A percentile compares a stretch with the other conserved stretches of the same genome.
Evolutionary conservation across 345 rosid species (phyloP).

Genomic region (Eutrema yunnanense): DNA sequence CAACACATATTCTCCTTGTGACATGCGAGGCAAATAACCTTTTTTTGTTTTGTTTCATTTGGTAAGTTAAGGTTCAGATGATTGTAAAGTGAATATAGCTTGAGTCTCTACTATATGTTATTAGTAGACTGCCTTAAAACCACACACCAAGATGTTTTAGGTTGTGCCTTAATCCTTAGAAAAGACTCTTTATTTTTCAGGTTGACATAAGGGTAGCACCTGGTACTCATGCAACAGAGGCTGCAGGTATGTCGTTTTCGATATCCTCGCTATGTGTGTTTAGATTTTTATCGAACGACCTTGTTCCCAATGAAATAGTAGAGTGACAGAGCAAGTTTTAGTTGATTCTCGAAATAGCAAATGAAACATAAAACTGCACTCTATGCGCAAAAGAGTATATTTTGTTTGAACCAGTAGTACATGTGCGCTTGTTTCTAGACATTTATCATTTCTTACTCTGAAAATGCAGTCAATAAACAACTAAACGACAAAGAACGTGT

Average conservation of each 20-base stretch:
- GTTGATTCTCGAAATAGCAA: neutral
- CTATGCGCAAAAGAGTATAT: neutral
- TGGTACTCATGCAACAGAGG: constrained; percentile 93
- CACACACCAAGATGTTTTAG: neutral
- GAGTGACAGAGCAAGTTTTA: neutral
- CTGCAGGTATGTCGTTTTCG: constrained; percentile 49
- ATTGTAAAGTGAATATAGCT: neutral
- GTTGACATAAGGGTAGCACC: constrained; percentile 90
- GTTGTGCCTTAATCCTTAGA: neutral
- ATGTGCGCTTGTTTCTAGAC: neutral
- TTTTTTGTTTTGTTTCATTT: neutral
- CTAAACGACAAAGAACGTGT: constrained; percentile 91
- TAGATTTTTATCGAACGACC: neutral
- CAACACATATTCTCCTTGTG: neutral
- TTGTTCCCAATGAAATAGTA: neutral
- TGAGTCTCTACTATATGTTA: neutral
- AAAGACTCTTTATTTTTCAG: constrained; percentile 31
- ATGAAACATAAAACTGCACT: neutral
- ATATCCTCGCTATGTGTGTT: neutral
- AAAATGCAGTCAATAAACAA: constrained; percentile 79
- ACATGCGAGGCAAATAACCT: neutral
- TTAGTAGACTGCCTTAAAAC: neutral
- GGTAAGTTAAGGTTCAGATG: neutral
- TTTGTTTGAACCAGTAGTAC: neutral
- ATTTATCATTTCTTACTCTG: neutral